Evolutionary conservation across 495 filamentous ascomycete genomes (phyloP), one percentile per base, ranked within the genome.

Genomic region (Cenococcum geophilum): DNA sequence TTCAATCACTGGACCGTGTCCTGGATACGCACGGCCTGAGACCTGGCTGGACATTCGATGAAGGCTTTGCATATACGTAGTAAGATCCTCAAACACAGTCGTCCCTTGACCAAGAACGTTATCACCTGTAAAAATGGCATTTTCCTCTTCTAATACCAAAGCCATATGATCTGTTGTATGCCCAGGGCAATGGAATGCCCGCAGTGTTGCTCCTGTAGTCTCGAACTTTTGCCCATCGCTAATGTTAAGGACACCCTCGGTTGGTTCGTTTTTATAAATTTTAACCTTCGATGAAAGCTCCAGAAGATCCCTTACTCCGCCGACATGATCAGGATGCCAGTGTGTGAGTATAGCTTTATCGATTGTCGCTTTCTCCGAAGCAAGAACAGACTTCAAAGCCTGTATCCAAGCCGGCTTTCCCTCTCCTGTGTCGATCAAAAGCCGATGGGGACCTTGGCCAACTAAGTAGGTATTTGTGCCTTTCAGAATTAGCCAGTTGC

Each of bases 81-180:
- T 73, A 1, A 96, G 78, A 59, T 96, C 86, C 73, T 95, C 91
- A 69, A 96, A 97, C 12, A 96, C 91, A 32, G 88, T 84, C 3
- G 93, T 97, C 1, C 93, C 93, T 59, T 97, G 91, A 0, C 93
- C 93, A 4, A 98, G 80, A 34, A 98, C 89, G 66, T 93, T 97
- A 68, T 98, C 93, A 42, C 89, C 93, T 0, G 92, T 96, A 73
- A 98, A 96, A 70, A 97, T 80, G 9, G 89, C 89, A 69, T 88
- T 80, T 68, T 93, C 88, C 67, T 95, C 86, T 61, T 85, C 70
- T 8, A 77, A 62, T 1, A 76, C 52, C 8, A 78, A 58, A 16
- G 78, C 82, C 82, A 93, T 87, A 72, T 97, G 93, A 68, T 98
- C 93, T 1, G 72, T 74, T 0, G 93, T 87, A 71, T 98, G 93